A percentile compares a stretch with the other conserved stretches of the same genome.
Evolutionary conservation across 108 stramenopile genomes (phyloP).

Genomic region (Pseudonitzschia multistriata): DNA sequence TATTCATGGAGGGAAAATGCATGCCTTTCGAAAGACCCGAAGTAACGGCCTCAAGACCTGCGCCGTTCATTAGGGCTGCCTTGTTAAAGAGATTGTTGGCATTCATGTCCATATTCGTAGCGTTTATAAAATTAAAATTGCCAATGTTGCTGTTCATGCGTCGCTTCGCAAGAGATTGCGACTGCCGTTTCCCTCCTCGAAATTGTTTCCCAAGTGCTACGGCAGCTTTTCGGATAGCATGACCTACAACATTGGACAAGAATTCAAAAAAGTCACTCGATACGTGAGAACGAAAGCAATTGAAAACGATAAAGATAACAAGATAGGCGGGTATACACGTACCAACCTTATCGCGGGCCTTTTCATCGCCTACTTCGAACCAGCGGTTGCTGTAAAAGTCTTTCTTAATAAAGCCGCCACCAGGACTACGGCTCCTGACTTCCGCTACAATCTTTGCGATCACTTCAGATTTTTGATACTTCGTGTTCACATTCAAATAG

Average conservation of each 20-base stretch:
- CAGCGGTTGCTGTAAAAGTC: constrained; percentile 28
- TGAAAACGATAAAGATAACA: not conserved
- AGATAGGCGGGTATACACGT: not conserved
- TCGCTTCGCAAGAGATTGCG: constrained; percentile 3
- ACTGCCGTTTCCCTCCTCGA: not conserved
- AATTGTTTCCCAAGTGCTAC: constrained; percentile 5
- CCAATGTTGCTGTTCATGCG: not conserved
- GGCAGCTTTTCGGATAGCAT: constrained; percentile 27
- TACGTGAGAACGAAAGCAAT: not conserved
- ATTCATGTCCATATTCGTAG: not conserved
- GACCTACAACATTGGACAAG: not conserved
- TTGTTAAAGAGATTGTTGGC: not conserved
- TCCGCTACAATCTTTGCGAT: constrained; percentile 25
- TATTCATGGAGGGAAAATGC: not conserved
- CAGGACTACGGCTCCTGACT: constrained; percentile 21
- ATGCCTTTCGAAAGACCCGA: constrained; percentile 4
- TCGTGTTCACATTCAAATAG: constrained; percentile 24
- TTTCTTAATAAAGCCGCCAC: constrained; percentile 39
- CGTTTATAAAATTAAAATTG: not conserved
- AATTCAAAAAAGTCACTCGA: not conserved
- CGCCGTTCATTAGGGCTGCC: constrained; percentile 2
- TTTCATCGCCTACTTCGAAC: constrained; percentile 38
- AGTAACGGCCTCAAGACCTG: not conserved
- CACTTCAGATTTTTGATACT: constrained; percentile 27
- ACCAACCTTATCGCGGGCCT: constrained; percentile 36